Conservation (phyloP, 352 stramenopile genomes). For the Pelagophyceae sp. region DNA sequence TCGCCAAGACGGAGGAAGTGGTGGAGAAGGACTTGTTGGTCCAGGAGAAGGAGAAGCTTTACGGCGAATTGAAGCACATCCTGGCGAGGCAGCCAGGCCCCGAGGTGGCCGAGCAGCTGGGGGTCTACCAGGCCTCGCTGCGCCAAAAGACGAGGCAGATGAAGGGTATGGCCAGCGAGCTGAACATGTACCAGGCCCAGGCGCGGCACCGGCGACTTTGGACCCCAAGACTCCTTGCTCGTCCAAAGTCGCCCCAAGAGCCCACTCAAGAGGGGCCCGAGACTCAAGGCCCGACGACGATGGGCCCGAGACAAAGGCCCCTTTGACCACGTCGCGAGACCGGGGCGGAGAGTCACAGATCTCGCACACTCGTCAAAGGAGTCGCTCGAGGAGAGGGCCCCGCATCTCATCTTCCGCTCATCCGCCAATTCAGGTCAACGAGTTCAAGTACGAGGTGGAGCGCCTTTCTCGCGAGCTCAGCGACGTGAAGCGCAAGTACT, state of each 20-base stretch:
- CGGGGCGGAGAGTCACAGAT: too few species aligned
- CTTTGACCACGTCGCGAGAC: too few species aligned
- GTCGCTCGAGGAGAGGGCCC: too few species aligned
- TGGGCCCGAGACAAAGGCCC: too few species aligned
- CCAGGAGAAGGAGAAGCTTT: constrained; percentile 88
- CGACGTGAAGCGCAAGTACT: constrained; percentile 89
- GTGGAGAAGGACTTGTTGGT: constrained; percentile 87
- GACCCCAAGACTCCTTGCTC: too few species aligned
- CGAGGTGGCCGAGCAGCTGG: constrained; percentile 87
- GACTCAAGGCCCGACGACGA: too few species aligned
- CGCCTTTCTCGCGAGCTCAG: constrained; percentile 74
- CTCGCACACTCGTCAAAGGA: too few species aligned
- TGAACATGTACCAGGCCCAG: constrained; percentile 85
- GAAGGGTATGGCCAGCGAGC: constrained; percentile 87
- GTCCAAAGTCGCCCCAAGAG: too few species aligned
- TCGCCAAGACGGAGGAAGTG: constrained; percentile 87
- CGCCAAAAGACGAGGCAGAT: constrained; percentile 91
- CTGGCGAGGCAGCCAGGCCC: constrained; percentile 78
- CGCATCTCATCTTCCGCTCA: too few species aligned
- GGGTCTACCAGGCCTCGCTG: constrained; percentile 83
- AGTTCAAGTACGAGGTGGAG: constrained; percentile 89
- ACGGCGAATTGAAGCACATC: constrained; percentile 83
- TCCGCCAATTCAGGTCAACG: too few species aligned
- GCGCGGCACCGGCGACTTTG: too few species aligned
- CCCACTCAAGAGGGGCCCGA: too few species aligned